Conservation (phyloP, 441 rosid genomes). For the Gossypium aridum region DNA sequence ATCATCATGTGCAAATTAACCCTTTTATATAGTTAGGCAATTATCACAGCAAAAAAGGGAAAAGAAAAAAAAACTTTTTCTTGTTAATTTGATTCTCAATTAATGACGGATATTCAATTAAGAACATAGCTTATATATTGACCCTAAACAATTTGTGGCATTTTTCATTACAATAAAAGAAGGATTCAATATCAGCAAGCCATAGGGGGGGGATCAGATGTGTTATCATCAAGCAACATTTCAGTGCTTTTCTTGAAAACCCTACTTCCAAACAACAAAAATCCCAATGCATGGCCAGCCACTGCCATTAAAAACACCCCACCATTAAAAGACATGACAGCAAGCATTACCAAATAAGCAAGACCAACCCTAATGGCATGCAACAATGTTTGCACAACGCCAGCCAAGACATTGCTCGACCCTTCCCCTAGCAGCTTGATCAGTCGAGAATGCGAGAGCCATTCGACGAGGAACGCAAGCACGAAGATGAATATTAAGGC, state of each 20-base stretch:
- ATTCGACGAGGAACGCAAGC: conserved; percentile 28
- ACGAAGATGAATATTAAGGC: conserved; percentile 31
- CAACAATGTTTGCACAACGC: conserved; percentile 30
- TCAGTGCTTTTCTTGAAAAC: conserved; percentile 18
- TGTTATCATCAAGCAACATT: neutral
- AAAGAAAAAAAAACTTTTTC: too few relatives aligned
- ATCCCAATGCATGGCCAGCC: conserved; percentile 42
- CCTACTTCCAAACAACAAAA: conserved; percentile 38
- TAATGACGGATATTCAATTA: neutral
- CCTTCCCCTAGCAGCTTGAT: conserved; percentile 13
- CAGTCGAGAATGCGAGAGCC: conserved; percentile 28
- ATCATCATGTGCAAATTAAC: neutral
- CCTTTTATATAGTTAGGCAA: neutral
- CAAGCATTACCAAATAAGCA: conserved; percentile 44
- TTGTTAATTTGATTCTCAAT: neutral
- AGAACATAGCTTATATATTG: neutral
- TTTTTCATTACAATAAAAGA: neutral
- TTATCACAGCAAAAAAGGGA: neutral
- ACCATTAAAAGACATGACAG: conserved; percentile 55
- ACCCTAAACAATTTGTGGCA: neutral
- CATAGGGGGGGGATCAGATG: conserved; percentile 28
- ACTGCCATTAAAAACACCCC: conserved; percentile 45
- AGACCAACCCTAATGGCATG: conserved; percentile 32
- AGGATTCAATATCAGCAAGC: conserved; percentile 20
- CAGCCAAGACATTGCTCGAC: conserved; percentile 12